Evolutionary conservation across 345 rosid genomes (phyloP).

Genomic region (Moricandia arvensis): DNA sequence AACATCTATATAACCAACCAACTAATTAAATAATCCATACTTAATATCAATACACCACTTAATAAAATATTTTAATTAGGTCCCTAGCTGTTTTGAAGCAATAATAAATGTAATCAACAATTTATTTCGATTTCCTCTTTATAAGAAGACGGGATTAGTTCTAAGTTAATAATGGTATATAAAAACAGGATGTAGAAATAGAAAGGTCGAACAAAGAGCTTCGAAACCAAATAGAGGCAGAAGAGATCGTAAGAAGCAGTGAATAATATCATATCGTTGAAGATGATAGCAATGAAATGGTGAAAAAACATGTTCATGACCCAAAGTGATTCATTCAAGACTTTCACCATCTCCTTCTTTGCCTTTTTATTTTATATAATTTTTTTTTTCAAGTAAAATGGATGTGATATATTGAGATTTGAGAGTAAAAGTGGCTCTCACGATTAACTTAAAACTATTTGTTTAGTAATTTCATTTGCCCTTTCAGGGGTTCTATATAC

Average conservation of each 20-base stretch:
- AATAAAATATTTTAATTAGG: not conserved
- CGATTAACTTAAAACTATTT: not conserved
- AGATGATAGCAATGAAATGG: not conserved
- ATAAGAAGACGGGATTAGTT: not conserved
- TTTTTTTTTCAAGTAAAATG: too few relatives aligned
- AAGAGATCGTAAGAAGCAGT: too few relatives aligned
- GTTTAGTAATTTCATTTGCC: not conserved
- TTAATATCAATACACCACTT: not conserved
- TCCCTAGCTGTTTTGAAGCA: not conserved
- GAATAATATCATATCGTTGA: not conserved
- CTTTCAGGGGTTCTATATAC: not conserved
- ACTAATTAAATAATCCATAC: not conserved
- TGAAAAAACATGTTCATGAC: too few relatives aligned
- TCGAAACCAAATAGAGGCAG: too few relatives aligned
- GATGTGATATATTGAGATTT: not conserved
- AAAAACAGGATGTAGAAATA: not conserved
- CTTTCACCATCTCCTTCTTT: conserved; percentile 2
- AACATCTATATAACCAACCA: not conserved
- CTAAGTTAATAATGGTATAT: not conserved
- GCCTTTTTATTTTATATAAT: too few relatives aligned
- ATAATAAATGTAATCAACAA: not conserved
- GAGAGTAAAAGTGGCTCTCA: not conserved
- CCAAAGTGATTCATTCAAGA: not conserved
- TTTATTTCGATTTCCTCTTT: not conserved
- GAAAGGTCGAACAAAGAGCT: too few relatives aligned